Conservation (phyloP, 2,329 filamentous ascomycete genomes). For the Dendrostoma leiphaemia region DNA sequence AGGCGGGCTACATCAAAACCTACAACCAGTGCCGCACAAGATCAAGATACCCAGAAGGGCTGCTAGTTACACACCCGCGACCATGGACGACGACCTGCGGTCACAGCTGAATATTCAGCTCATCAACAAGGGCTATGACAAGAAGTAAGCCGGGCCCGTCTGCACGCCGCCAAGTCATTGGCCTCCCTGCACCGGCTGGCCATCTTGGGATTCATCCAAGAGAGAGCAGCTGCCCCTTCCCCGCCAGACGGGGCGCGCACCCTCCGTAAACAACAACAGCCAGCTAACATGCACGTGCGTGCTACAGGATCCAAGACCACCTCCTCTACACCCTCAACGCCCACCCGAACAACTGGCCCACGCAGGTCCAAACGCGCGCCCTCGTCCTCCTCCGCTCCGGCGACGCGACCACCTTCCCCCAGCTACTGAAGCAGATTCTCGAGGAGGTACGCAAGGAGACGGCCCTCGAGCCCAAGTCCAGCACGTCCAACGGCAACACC, state of each 20-base stretch:
- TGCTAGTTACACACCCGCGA: slow-evolving; percentile 59
- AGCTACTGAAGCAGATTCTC: slow-evolving; percentile 58
- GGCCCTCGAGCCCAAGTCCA: slow-evolving; percentile 20
- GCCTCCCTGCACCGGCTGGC: no score
- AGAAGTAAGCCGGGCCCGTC: slow-evolving; percentile 43
- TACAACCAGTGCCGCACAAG: slow-evolving; percentile 43
- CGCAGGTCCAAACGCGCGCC: slow-evolving; percentile 57
- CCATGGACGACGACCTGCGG: slow-evolving; percentile 59
- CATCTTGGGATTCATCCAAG: no score
- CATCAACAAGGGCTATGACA: slow-evolving; percentile 57
- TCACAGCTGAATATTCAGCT: slow-evolving; percentile 61
- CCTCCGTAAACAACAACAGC: no score
- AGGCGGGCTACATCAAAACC: slow-evolving; percentile 8
- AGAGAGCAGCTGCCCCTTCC: no score
- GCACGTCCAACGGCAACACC: slow-evolving; percentile 26
- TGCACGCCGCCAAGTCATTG: neutral
- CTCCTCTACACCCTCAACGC: slow-evolving; percentile 62
- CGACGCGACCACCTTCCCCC: slow-evolving; percentile 58
- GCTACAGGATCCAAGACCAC: slow-evolving; percentile 64
- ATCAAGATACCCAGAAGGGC: slow-evolving; percentile 60
- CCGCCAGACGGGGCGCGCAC: no score
- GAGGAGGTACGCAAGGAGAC: slow-evolving; percentile 59
- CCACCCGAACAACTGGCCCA: slow-evolving; percentile 61
- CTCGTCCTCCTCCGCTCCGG: slow-evolving; percentile 59
- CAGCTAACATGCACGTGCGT: neutral